A percentile compares a stretch with the other conserved stretches of the same genome.
phyloP scores from a whole-genome alignment of 768 basidiomycete species.

The Favolaschia claudopus region DNA sequence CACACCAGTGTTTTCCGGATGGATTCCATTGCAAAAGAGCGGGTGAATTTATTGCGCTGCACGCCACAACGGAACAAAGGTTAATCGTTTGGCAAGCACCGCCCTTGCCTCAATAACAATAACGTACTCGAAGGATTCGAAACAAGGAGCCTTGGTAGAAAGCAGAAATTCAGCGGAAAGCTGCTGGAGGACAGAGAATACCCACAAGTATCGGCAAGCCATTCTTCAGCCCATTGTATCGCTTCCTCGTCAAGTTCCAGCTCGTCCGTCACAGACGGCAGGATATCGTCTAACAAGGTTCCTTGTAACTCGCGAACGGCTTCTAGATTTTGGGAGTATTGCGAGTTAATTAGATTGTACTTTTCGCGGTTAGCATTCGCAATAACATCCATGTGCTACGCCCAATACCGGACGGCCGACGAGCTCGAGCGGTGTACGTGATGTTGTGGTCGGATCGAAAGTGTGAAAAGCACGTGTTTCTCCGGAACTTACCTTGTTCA shows the following conservation, averaged over 20 bases:
- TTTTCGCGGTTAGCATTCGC: conserved; percentile 55
- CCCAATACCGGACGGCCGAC: conserved; percentile 27
- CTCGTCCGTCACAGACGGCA: conserved; percentile 68
- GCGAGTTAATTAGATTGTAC: conserved; percentile 29
- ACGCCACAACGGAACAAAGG: conserved; percentile 2
- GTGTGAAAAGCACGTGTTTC: too few species aligned
- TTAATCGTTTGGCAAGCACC: conserved; percentile 12
- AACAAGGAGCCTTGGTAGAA: conserved; percentile 56
- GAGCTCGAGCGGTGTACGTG: too few species aligned
- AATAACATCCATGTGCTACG: conserved; percentile 45
- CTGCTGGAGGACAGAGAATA: conserved; percentile 28
- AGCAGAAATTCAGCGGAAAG: conserved; percentile 15
- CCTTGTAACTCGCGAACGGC: conserved; percentile 56
- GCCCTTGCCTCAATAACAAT: conserved; percentile 15
- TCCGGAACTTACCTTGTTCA: too few species aligned
- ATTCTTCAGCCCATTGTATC: conserved; percentile 61
- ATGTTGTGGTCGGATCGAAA: too few species aligned
- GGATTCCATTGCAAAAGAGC: conserved; percentile 67
- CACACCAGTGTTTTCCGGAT: conserved; percentile 62
- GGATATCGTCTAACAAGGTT: conserved; percentile 60
- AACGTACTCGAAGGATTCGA: conserved; percentile 67
- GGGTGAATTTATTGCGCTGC: conserved; percentile 74
- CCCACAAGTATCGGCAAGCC: conserved; percentile 74
- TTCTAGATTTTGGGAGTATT: conserved; percentile 58
- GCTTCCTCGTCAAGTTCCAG: conserved; percentile 56